Base-by-base conservation (phyloP, 2,329 filamentous ascomycete genomes). In the Chlorencoelia australis region DNA sequence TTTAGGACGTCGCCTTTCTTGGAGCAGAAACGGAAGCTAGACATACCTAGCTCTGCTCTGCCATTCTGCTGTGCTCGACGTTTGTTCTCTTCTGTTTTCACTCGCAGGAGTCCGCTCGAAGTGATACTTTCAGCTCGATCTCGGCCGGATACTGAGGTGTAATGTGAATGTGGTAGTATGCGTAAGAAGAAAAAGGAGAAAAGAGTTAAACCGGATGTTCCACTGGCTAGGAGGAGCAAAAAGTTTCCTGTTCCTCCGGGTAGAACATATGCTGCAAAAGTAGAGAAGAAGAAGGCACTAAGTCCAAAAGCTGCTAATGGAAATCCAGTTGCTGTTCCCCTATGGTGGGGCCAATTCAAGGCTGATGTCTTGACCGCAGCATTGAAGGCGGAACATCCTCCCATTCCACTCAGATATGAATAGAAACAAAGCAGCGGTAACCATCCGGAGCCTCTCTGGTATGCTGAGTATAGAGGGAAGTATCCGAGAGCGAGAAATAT, bases 281-380 rank as follows among this genome's bases (percentile, higher is more conserved):
- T 69, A 1, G 91, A 89, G 63, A 95, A 98, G 66, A 96, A 94
- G 62, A 98, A 91, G 37, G 91, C 91, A 57, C 88, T 95, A 39
- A 98, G 64, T 3, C 91, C 91, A 55, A 96, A 96, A 3, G 85
- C 88, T 39, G 91, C 85, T 38, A 96, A 63, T 5, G 91, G 89
- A 51, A 96, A 91, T 1, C 88, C 88, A 5, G 91, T 96, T 5
- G 91, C 91, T 3, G 89, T 94, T 37, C 91, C 91, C 45, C 91
- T 76, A 57, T 94, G 82, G 40, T 80, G 74, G 9, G 89, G 89
- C 76, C 88, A 95, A 61, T 95, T 95, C 46, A 91, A 71, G 7
- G 88, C 88, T 33, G 83, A 88, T 56, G 66, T 67, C 57, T 98
- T 98, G 55, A 98, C 76, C 7, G 88, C 72, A 18, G 84, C 86